Evolutionary conservation across 2,329 filamentous ascomycete genomes (phyloP), one percentile per base, ranked within the genome.

Genomic region (Cryphonectria parasitica): DNA sequence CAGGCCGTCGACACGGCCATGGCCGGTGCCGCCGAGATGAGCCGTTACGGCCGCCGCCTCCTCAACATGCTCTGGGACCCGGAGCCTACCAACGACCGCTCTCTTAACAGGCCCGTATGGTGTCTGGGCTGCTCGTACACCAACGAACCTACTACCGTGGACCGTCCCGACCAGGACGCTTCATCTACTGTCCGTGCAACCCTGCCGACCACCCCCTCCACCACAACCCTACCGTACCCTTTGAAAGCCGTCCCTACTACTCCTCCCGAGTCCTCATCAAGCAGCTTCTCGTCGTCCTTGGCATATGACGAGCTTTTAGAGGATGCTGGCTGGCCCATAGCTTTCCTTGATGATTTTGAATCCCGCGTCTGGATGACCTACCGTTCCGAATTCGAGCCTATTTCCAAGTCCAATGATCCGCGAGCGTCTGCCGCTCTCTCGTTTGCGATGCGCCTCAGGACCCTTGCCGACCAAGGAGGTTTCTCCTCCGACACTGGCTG

Each of bases 351-450:
- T 72, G 96, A 99, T 80, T 97, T 98, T 77, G 94, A 97, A 79
- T 95, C 95, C 6, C 89, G 90, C 72, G 89, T 98, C 79, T 98
- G 96, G 95, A 93, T 99, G 87, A 98, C 95, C 13, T 99, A 99
- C 78, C 90, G 96, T 66, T 96, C 91, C 36, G 92, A 92, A 75
- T 99, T 99, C 78, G 84, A 90, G 13, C 86, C 90, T 0, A 99
- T 99, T 78, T 87, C 92, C 25, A 93, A 90, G 79, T 95, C 92
- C 4, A 85, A 87, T 68, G 92, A 95, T 74, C 90, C 92, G 0
- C 90, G 90, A 76, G 92, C 93, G 19, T 79, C 85, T 0, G 86
- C 90, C 4, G 85, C 89, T 10, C 89, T 98, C 83, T 97, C 93
- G 3, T 88, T 98, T 70, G 85, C 93, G 1, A 95, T 97, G 81